A percentile compares a stretch with the other conserved stretches of the same genome.
These are phyloP conservation scores for Cladophialophora exuberans DNA, from an alignment of 2,329 filamentous ascomycete species.

Conservation along the genomic window DNA sequence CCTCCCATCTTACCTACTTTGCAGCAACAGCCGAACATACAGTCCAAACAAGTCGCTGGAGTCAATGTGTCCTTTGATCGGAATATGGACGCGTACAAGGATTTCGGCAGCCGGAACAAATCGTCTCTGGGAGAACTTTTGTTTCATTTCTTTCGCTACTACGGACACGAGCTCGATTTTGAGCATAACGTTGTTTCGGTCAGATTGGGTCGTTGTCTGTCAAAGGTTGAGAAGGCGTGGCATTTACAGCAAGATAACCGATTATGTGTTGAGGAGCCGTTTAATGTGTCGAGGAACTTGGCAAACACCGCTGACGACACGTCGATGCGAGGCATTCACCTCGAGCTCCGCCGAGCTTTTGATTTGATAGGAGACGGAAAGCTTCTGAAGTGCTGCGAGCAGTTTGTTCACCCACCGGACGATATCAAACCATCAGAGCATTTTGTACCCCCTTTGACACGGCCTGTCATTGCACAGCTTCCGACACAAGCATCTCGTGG, in stretches of 20 bases:
- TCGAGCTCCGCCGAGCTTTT: slow-evolving; percentile 87
- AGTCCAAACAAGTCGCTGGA: slow-evolving; percentile 65
- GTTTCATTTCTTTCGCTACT: slow-evolving; percentile 94
- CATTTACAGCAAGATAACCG: slow-evolving; percentile 77
- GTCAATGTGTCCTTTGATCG: slow-evolving; percentile 81
- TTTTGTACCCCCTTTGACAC: slow-evolving; percentile 54
- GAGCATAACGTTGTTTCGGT: slow-evolving; percentile 83
- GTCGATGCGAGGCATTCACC: slow-evolving; percentile 86
- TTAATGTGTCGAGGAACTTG: slow-evolving; percentile 85
- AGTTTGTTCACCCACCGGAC: slow-evolving; percentile 81
- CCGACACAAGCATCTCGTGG: slow-evolving; percentile 49
- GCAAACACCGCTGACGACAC: slow-evolving; percentile 97
- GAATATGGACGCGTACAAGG: slow-evolving; percentile 73
- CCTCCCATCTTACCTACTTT: slow-evolving; percentile 84
- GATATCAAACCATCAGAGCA: slow-evolving; percentile 31
- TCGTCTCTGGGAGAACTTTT: slow-evolving; percentile 83
- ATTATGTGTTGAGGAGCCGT: slow-evolving; percentile 94
- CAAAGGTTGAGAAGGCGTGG: slow-evolving; percentile 88
- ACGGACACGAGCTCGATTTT: slow-evolving; percentile 91
- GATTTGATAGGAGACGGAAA: slow-evolving; percentile 77
- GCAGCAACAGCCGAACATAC: slow-evolving; percentile 71
- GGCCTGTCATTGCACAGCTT: slow-evolving; percentile 53
- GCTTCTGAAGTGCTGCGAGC: slow-evolving; percentile 80
- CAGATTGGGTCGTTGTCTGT: slow-evolving; percentile 74
- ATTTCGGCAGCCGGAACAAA: slow-evolving; percentile 77